Evolutionary conservation across 2,329 filamentous ascomycete genomes (phyloP).

Genomic region (Alternaria gaisen): DNA sequence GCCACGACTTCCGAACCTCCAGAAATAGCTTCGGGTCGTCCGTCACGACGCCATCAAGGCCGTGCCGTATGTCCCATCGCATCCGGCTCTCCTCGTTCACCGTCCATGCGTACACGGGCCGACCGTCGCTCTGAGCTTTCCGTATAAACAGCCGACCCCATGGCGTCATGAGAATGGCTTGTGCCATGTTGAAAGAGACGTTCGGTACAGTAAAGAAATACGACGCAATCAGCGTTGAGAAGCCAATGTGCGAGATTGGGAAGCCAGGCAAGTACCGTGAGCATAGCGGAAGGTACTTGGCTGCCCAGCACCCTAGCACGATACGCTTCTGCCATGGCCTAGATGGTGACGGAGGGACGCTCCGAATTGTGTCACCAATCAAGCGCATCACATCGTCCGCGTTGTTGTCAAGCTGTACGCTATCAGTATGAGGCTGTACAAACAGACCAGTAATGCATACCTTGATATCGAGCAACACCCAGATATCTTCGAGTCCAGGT

Average conservation of each 20-base stretch:
- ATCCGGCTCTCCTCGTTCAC: slow-evolving; percentile 82
- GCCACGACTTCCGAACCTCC: slow-evolving; percentile 61
- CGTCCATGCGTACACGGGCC: slow-evolving; percentile 82
- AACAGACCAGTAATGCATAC: slow-evolving; percentile 53
- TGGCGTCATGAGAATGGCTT: slow-evolving; percentile 72
- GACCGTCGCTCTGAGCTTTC: slow-evolving; percentile 63
- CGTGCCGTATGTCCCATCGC: slow-evolving; percentile 76
- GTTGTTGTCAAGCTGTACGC: slow-evolving; percentile 70
- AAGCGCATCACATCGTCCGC: slow-evolving; percentile 74
- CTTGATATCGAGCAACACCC: slow-evolving; percentile 91
- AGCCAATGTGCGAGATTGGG: slow-evolving; percentile 73
- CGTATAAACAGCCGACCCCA: slow-evolving; percentile 72
- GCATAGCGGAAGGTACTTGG: slow-evolving; percentile 73
- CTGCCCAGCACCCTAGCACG: slow-evolving; percentile 84
- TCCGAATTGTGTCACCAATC: slow-evolving; percentile 70
- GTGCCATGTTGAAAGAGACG: slow-evolving; percentile 81
- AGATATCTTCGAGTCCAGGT: slow-evolving; percentile 72
- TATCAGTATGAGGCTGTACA: slow-evolving; percentile 12
- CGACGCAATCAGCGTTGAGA: slow-evolving; percentile 72
- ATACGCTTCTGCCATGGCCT: slow-evolving; percentile 76
- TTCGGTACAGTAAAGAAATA: slow-evolving; percentile 74
- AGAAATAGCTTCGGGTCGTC: slow-evolving; percentile 78
- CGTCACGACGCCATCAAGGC: slow-evolving; percentile 83
- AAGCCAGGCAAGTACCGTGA: slow-evolving; percentile 69
- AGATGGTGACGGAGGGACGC: slow-evolving; percentile 54